These are phyloP conservation scores for Artemisia argyi DNA, from an alignment of 129 eudicot species.

Conservation along the genomic window DNA sequence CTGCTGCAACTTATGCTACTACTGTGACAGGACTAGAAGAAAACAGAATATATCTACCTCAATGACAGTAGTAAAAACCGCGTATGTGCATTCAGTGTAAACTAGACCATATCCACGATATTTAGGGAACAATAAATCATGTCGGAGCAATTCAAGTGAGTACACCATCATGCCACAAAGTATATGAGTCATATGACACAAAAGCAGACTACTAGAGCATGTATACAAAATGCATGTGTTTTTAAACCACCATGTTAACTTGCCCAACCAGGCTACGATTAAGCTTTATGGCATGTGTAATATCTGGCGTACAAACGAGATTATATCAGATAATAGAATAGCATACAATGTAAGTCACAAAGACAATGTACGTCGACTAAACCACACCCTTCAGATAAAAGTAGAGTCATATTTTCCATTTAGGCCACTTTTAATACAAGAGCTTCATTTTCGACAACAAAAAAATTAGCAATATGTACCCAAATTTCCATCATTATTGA, in stretches of 20 bases:
- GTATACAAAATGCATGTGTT: background rate
- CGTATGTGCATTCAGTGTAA: background rate
- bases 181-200: background rate
- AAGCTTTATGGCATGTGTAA: background rate
- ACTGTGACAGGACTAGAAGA: background rate
- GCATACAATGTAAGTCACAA: background rate
- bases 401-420: background rate
- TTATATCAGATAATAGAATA: background rate
- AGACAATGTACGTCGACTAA: background rate
- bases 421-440: background rate
- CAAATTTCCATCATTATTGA: background rate
- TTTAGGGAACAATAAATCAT: background rate
- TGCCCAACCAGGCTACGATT: background rate
- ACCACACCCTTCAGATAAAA: background rate
- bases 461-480: background rate
- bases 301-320: background rate
- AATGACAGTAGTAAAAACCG: background rate
- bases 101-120: background rate
- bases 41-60: background rate
- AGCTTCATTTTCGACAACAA: background rate
- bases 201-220: background rate
- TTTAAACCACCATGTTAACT: background rate
- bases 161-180: background rate
- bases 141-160: background rate
- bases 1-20: background rate